A percentile compares a stretch with the other conserved stretches of the same genome.
phyloP scores from a whole-genome alignment of 257 asterid species.

The Perilla frutescens region DNA sequence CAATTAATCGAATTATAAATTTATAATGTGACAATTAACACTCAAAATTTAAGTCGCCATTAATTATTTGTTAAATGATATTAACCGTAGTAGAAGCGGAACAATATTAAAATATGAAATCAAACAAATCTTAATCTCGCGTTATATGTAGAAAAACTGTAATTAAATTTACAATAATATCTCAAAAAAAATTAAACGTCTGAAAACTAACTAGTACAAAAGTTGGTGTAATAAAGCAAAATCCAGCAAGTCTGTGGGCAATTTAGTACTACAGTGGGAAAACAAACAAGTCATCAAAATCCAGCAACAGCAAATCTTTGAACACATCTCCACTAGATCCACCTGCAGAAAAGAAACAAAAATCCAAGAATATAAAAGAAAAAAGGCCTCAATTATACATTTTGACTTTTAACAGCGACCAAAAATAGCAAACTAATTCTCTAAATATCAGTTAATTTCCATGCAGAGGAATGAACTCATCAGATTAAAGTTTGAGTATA shows the following conservation, averaged over 20 bases:
- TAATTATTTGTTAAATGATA: too few species aligned
- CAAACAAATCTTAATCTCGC: too few species aligned
- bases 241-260: neutral
- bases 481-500: conserved; percentile 14
- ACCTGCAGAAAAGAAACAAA: neutral
- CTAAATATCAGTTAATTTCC: conserved; percentile 17
- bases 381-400: neutral
- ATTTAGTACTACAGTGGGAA: conserved; percentile 15
- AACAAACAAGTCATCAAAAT: conserved; percentile 8
- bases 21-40: too few species aligned
- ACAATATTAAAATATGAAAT: too few species aligned
- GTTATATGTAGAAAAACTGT: too few species aligned
- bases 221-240: conserved; percentile 11
- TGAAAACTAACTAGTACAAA: neutral
- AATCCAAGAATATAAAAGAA: conserved; percentile 5
- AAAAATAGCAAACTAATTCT: conserved; percentile 47
- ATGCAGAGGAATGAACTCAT: conserved; percentile 21
- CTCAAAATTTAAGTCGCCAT: too few species aligned
- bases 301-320: conserved; percentile 23
- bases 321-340: conserved; percentile 11
- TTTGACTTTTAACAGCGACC: conserved; percentile 41
- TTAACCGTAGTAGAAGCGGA: too few species aligned
- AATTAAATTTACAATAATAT: too few species aligned
- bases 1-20: too few species aligned
- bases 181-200: too few species aligned